phyloP scores from a whole-genome alignment of 352 stramenopile genomes.

The Pythium dissimile region DNA sequence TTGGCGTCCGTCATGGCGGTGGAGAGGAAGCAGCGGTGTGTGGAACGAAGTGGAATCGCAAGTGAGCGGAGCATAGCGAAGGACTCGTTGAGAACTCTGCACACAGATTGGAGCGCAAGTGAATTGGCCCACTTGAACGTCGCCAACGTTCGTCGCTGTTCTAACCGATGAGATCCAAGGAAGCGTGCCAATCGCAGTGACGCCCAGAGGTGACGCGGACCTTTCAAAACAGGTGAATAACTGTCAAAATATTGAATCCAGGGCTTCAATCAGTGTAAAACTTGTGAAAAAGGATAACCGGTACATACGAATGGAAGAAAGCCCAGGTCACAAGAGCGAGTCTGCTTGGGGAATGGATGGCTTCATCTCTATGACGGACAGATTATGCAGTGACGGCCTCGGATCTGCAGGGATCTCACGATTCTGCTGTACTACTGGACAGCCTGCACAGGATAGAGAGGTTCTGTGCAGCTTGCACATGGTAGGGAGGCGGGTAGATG shows the following conservation, averaged over 20 bases:
- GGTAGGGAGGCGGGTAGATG: too few relatives aligned
- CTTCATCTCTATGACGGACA: too few relatives aligned
- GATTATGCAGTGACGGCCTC: too few relatives aligned
- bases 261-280: too few relatives aligned
- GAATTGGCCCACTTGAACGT: neutral
- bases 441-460: too few relatives aligned
- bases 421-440: too few relatives aligned
- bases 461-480: too few relatives aligned
- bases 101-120: neutral
- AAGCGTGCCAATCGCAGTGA: slow-evolving; percentile 3
- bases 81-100: neutral
- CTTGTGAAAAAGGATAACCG: neutral
- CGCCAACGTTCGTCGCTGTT: slow-evolving; percentile 13
- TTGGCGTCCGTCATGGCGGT: slow-evolving; percentile 9
- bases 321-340: too few relatives aligned
- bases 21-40: neutral
- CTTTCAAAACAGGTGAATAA: neutral
- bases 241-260: neutral
- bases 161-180: slow-evolving; percentile 1
- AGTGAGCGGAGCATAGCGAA: slow-evolving; percentile 6
- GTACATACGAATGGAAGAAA: too few relatives aligned
- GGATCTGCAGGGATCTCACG: too few relatives aligned
- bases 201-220: neutral
- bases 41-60: slow-evolving; percentile 1
- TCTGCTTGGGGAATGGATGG: too few relatives aligned